Conservation (phyloP, 768 basidiomycete genomes). For the Lactifluus rugatus region DNA sequence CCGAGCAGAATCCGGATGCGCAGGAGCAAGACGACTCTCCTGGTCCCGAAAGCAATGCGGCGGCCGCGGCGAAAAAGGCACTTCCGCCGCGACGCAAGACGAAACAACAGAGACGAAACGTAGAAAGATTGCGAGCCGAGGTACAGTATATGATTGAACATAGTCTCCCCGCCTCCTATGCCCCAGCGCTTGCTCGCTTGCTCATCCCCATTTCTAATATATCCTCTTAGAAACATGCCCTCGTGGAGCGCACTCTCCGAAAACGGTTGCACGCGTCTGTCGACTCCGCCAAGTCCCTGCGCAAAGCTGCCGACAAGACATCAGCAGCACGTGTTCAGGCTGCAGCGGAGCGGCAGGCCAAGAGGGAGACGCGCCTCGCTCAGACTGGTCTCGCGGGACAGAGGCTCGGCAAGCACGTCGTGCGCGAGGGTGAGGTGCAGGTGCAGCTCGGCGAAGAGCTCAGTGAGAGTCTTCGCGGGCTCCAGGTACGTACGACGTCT, state of each 20-base stretch:
- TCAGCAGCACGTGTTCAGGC: conserved; percentile 32
- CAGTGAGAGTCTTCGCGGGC: conserved; percentile 67
- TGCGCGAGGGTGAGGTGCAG: conserved; percentile 57
- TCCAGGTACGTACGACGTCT: conserved; percentile 54
- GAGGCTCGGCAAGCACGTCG: conserved; percentile 70
- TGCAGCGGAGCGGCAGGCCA: conserved; percentile 32
- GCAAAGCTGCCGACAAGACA: conserved; percentile 32
- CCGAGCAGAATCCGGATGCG: neutral
- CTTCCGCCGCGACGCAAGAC: conserved; percentile 42
- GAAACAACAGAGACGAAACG: conserved; percentile 60
- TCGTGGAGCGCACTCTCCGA: conserved; percentile 47
- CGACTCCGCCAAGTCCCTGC: conserved; percentile 43
- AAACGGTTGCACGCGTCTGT: conserved; percentile 58
- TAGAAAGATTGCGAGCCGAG: conserved; percentile 52
- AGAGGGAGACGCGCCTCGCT: conserved; percentile 41
- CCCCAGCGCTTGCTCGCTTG: neutral
- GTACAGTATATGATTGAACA: conserved; percentile 29
- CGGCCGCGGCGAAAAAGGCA: conserved; percentile 28
- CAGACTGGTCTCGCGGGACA: conserved; percentile 59
- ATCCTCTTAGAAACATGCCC: conserved; percentile 49
- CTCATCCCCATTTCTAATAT: neutral
- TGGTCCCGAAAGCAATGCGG: conserved; percentile 21
- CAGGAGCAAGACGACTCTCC: conserved; percentile 8
- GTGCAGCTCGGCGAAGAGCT: conserved; percentile 90
- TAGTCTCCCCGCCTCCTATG: too few relatives aligned